These are phyloP conservation scores for Alternaria brassicicola DNA, from an alignment of 2,329 filamentous ascomycete genomes.

Conservation along the genomic window DNA sequence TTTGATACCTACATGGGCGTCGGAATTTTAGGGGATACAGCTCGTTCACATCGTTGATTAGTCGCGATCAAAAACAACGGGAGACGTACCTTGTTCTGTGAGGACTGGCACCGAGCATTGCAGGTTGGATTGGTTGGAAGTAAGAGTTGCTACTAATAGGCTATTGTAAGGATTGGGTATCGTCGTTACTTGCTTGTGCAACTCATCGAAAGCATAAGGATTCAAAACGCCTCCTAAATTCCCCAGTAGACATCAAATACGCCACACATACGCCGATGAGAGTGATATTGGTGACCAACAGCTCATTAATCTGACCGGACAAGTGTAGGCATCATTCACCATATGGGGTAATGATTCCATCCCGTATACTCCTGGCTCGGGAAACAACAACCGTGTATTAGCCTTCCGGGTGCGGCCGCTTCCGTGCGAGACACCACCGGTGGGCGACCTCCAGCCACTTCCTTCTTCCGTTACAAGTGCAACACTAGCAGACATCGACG, in stretches of 20 bases:
- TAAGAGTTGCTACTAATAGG: constrained; percentile 5
- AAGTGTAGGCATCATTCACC: neutral
- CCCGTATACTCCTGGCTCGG: neutral
- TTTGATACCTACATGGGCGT: neutral
- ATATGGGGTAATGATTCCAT: neutral
- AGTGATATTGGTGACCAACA: constrained; percentile 9
- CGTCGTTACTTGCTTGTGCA: constrained; percentile 10
- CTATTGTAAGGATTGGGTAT: constrained; percentile 10
- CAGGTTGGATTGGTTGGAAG: neutral
- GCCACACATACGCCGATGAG: constrained; percentile 6
- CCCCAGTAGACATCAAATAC: neutral
- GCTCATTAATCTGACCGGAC: constrained; percentile 5
- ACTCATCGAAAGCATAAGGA: constrained; percentile 1
- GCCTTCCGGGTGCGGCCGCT: neutral
- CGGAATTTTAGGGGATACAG: neutral
- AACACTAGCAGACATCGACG: neutral
- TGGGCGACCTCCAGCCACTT: neutral
- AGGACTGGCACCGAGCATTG: neutral
- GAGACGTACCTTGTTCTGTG: neutral
- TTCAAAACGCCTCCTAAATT: constrained; percentile 5
- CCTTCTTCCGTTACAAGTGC: neutral
- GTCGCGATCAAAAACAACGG: neutral
- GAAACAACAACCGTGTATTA: neutral
- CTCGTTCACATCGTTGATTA: neutral
- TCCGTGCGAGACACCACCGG: neutral